A percentile compares a stretch with the other conserved stretches of the same genome.
phyloP scores from a whole-genome alignment of 1,284 basidiomycete genomes.

The Retiboletus flavoniger region DNA sequence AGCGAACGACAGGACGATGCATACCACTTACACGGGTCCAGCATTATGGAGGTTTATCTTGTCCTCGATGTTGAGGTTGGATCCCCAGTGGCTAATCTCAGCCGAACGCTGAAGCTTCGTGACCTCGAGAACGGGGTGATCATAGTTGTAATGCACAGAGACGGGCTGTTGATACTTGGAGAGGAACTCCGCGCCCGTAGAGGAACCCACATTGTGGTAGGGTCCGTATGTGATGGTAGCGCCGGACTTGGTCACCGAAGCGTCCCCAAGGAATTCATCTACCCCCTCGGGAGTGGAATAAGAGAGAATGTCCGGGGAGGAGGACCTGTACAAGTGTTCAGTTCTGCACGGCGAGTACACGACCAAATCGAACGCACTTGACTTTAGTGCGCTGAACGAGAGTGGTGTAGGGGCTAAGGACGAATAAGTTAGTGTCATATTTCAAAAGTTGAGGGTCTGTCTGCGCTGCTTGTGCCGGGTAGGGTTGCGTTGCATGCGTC shows the following conservation, averaged over 20 bases:
- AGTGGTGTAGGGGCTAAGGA: constrained; percentile 84
- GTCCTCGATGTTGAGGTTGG: constrained; percentile 92
- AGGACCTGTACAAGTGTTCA: constrained; percentile 47
- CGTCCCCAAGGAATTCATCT: constrained; percentile 55
- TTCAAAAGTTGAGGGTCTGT: constrained; percentile 78
- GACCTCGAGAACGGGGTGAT: constrained; percentile 78
- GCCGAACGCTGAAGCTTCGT: constrained; percentile 72
- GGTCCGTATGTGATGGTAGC: constrained; percentile 88
- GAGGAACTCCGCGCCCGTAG: constrained; percentile 55
- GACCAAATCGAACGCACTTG: constrained; percentile 50
- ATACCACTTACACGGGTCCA: constrained; percentile 74
- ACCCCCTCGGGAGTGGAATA: constrained; percentile 63
- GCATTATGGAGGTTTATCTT: constrained; percentile 82
- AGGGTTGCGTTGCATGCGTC: constrained; percentile 73
- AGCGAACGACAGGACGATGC: neutral
- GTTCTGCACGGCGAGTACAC: constrained; percentile 6
- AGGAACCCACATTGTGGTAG: constrained; percentile 70
- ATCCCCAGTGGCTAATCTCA: constrained; percentile 97
- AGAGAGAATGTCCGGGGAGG: constrained; percentile 65
- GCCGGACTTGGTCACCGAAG: constrained; percentile 70
- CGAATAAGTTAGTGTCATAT: constrained; percentile 72
- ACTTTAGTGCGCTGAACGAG: constrained; percentile 82
- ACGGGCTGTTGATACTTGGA: constrained; percentile 63
- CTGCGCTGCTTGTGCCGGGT: constrained; percentile 75
- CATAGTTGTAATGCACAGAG: constrained; percentile 78